Conservation (phyloP, 2,329 filamentous ascomycete genomes). For the Apiospora pterosperma region DNA sequence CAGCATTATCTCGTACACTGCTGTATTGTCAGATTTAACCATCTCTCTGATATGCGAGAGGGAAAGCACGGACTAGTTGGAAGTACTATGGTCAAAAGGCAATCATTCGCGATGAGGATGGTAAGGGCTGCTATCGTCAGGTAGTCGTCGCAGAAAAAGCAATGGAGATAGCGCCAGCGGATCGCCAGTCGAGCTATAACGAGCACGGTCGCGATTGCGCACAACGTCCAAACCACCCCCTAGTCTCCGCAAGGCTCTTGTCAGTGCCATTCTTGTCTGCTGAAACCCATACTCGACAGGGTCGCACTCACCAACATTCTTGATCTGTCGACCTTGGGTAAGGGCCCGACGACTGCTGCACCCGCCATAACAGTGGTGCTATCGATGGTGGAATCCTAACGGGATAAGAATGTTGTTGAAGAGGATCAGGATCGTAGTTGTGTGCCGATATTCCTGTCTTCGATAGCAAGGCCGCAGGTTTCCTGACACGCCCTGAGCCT, state of each 20-base stretch:
- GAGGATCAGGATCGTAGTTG: not conserved
- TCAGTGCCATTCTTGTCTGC: not conserved
- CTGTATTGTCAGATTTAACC: not conserved
- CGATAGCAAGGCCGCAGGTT: not conserved
- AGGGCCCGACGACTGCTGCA: not conserved
- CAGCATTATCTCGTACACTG: not conserved
- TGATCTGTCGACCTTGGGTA: not conserved
- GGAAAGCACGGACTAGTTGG: not conserved
- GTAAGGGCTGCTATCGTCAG: not conserved
- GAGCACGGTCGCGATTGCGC: not conserved
- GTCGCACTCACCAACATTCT: not conserved
- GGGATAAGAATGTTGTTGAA: not conserved
- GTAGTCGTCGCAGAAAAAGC: not conserved
- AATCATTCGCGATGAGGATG: not conserved
- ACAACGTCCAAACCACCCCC: not conserved
- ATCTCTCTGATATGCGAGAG: not conserved
- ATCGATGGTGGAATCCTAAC: not conserved
- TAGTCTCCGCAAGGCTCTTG: not conserved
- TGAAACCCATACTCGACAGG: not conserved
- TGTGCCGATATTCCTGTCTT: not conserved
- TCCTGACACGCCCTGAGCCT: not conserved
- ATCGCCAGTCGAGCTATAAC: not conserved
- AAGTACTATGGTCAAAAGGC: not conserved
- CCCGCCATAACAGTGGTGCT: not conserved
- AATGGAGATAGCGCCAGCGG: not conserved